Evolutionary conservation across 164 flowering plant species (phyloP), one percentile per base, ranked within the genome.

Genomic region (Aristolochia contorta): DNA sequence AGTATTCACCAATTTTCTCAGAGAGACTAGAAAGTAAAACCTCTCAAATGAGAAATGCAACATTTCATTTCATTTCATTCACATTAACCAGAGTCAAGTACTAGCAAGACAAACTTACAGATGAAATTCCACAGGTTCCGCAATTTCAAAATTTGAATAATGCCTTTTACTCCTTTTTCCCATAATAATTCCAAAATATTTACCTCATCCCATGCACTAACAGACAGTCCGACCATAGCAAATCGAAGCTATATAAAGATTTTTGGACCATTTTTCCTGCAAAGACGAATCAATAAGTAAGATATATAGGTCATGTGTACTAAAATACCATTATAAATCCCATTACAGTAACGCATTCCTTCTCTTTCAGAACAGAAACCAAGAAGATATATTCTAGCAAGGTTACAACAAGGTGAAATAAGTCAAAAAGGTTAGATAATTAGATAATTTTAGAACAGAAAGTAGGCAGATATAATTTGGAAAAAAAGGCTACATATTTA

Each of bases 231-330:
- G 80, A 46, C 92, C 92, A 60, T 80, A 84, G 71, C 93, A 82
- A 27, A 86, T 82, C 12, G 87, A 79, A 20, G 93, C 84, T 50
- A 86, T 82, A 69, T 86, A 86, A 60, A 86, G 89, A 74, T 84
- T 82, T 61, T 86, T 86, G 18, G 87, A 71, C 93, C 93, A 86
- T 70, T 86, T 84, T 65, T 86, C 89, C 89, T 86, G 85, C 68
- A 76, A 60, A 60, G 62, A 58, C 25, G 3, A 53, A 18, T 62
- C 10, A 53, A 18, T 62, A 18, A 52, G 7, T 19, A 53, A 22
- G 16, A 49, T 4, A 27, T 12, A 22, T 2, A 7, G 30, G 56
- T 53, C 4, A 9, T 7, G 0, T 18, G 22, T 1, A 16, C 21
- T 2, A 19, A 53, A 8, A 37, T 37, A 37, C 43, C 43, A 37